phyloP scores from a whole-genome alignment of 2,329 filamentous ascomycete genomes.

The Cordyceps javanica region DNA sequence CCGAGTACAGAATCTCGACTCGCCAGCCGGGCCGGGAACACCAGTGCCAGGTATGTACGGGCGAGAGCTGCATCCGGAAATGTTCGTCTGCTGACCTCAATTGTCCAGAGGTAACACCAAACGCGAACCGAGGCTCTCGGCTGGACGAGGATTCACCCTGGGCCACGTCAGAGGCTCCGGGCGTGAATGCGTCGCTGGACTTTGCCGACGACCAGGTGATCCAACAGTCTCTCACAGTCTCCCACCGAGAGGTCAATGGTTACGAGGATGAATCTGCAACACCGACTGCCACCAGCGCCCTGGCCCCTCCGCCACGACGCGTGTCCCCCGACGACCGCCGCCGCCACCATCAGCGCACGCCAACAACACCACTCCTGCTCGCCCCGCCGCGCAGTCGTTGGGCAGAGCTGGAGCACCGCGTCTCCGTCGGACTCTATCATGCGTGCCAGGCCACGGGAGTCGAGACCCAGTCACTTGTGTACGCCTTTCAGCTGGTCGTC shows the following conservation, averaged over 20 bases:
- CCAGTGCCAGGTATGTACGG: slow-evolving; percentile 38
- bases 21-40: slow-evolving; percentile 42
- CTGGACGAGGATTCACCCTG: not conserved
- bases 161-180: not conserved
- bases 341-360: not conserved
- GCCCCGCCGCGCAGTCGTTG: slow-evolving; percentile 37
- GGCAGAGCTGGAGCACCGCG: slow-evolving; percentile 27
- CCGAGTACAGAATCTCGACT: slow-evolving; percentile 51
- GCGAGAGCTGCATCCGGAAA: too few relatives aligned
- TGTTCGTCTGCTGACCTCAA: not conserved
- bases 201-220: not conserved
- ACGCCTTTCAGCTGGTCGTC: slow-evolving; percentile 46
- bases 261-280: not conserved
- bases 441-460: slow-evolving; percentile 19
- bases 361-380: slow-evolving; percentile 41
- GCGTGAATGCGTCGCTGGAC: not conserved
- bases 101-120: slow-evolving; percentile 7
- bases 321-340: not conserved
- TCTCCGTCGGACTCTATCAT: slow-evolving; percentile 30
- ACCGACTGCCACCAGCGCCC: not conserved
- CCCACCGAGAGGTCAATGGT: not conserved
- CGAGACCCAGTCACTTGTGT: slow-evolving; percentile 27
- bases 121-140: slow-evolving; percentile 18
- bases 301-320: not conserved
- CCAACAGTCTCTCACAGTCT: slow-evolving; percentile 6